Base-by-base conservation (phyloP, 805 yeast genomes). In the Zygotorulaspora chibaensis region DNA sequence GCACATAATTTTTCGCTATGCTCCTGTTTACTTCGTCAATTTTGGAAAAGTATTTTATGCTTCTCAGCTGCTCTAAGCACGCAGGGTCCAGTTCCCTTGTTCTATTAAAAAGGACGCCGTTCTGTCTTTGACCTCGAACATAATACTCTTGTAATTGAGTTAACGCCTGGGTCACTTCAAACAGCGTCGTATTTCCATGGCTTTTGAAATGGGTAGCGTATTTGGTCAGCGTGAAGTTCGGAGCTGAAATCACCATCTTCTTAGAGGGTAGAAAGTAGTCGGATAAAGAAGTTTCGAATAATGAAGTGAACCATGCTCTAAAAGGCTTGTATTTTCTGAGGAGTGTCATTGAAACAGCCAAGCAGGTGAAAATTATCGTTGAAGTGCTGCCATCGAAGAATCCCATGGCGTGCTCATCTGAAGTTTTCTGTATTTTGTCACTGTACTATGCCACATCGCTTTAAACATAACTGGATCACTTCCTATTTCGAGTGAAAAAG, bases 21-120 rank as follows among this genome's bases (percentile, higher is more conserved):
- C 74, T 66, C 1, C 53, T 48, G 47, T 84, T 87, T 0, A 81
- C 71, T 7, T 57, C 51, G 13, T 69, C 62, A 40, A 86, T 62
- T 53, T 84, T 80, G 16, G 69, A 64, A 25, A 73, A 50, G 67
- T 85, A 81, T 0, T 83, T 82, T 1, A 76, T 70, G 18, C 72
- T 65, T 9, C 68, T 70, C 45, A 61, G 47, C 35, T 59, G 59
- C 3, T 47, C 45, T 6, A 45, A 30, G n/a, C 29, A 28, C 8
- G 25, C 34, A 10, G 43, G 45, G 2, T 36, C 17, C 17, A 61
- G 20, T 12, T 45, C 49, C 27, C 35, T 51, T 8, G 61, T 45
- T 29, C 61, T 46, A 17, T 56, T 53, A 29, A 45, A 47, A n/a
- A 59, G 16, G 2, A 51, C 40, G 20, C 52, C 52, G 38, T 60